These are phyloP conservation scores for Penicillium hesseltinei DNA, from an alignment of 2,329 filamentous ascomycete genomes.

Conservation along the genomic window DNA sequence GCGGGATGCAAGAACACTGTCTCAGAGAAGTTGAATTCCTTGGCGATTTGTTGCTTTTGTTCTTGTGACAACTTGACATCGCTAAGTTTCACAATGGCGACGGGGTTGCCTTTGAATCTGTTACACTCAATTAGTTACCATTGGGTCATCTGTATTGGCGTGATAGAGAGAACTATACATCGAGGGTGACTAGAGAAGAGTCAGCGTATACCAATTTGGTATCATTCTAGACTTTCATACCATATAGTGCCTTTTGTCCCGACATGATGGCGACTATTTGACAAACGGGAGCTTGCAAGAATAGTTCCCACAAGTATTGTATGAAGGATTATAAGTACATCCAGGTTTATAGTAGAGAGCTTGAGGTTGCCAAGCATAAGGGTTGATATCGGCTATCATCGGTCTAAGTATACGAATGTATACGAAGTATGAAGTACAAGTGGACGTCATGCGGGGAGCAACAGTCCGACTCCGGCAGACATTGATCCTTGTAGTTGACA, in stretches of 20 bases:
- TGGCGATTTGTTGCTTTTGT: constrained; percentile 58
- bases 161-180: neutral
- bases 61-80: constrained; percentile 45
- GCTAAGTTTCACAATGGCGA: constrained; percentile 2
- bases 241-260: neutral
- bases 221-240: neutral
- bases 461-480: neutral
- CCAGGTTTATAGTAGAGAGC: neutral
- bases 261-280: neutral
- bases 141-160: neutral
- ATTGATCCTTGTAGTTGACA: neutral
- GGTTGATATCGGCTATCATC: constrained; percentile 1
- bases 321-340: neutral
- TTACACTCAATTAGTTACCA: neutral
- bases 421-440: neutral
- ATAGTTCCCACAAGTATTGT: neutral
- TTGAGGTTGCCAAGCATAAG: neutral
- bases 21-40: constrained; percentile 64
- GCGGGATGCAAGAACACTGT: constrained; percentile 60
- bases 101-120: neutral
- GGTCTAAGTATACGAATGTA: neutral
- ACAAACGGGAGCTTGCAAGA: neutral
- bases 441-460: neutral
- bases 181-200: neutral
- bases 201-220: neutral